Conservation (phyloP, 176 grass and related monocot genomes). For the Oryza nivara region DNA sequence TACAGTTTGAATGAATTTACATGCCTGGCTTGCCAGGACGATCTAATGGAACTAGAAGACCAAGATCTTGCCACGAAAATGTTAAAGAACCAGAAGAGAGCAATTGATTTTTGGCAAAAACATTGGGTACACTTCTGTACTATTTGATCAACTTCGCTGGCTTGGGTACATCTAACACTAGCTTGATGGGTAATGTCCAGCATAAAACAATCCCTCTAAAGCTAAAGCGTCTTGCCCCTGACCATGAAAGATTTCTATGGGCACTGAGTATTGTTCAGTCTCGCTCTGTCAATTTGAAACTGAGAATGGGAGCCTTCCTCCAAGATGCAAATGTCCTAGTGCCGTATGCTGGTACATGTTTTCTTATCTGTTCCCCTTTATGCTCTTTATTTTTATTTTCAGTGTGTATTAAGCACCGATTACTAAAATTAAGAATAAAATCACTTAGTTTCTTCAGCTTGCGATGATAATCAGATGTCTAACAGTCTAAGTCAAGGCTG, state of each 20-base stretch:
- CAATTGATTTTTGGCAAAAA: slow-evolving; percentile 96
- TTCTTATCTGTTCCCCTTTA: not conserved
- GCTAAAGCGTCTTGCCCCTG: slow-evolving; percentile 85
- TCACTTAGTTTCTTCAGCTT: not conserved
- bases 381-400: slow-evolving; percentile 15
- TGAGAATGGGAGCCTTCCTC: slow-evolving; percentile 86
- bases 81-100: slow-evolving; percentile 58
- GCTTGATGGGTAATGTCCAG: slow-evolving; percentile 55
- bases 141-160: slow-evolving; percentile 43
- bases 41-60: slow-evolving; percentile 90
- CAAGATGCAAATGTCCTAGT: slow-evolving; percentile 85
- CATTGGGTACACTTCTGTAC: slow-evolving; percentile 74
- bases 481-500: not conserved
- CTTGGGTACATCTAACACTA: slow-evolving; percentile 36
- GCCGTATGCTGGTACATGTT: slow-evolving; percentile 87
- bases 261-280: slow-evolving; percentile 82
- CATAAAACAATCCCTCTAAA: slow-evolving; percentile 78
- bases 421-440: slow-evolving; percentile 6
- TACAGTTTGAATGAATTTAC: slow-evolving; percentile 35
- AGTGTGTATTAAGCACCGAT: not conserved
- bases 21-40: slow-evolving; percentile 62
- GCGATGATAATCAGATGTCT: not conserved
- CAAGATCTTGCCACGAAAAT: slow-evolving; percentile 71
- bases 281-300: slow-evolving; percentile 69
- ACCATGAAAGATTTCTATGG: slow-evolving; percentile 94